Conservation (phyloP, 257 asterid species). For the Paulownia fortunei region DNA sequence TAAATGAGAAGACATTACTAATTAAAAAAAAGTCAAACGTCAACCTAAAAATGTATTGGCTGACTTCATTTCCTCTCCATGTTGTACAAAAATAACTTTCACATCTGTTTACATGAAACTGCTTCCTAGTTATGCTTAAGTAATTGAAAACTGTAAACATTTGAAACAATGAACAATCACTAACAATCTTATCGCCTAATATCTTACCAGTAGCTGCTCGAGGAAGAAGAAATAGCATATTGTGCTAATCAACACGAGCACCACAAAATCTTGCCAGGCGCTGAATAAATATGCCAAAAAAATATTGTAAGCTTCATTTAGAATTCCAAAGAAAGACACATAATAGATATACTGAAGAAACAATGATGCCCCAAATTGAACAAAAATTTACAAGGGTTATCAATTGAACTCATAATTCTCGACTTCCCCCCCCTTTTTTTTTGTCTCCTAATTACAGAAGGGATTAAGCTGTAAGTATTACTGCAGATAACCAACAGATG, state of each 20-base stretch:
- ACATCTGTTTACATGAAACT: background rate
- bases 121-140: background rate
- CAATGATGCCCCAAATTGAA: background rate
- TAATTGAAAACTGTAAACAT: slow-evolving; percentile 12
- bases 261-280: slow-evolving; percentile 98
- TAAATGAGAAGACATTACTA: slow-evolving; percentile 20
- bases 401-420: slow-evolving; percentile 2
- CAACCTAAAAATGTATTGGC: background rate
- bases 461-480: background rate
- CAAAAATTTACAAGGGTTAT: background rate
- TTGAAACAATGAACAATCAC: background rate
- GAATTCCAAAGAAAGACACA: background rate
- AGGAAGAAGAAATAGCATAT: slow-evolving; percentile 96
- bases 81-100: background rate
- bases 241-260: slow-evolving; percentile 89
- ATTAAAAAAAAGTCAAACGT: background rate
- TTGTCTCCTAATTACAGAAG: background rate
- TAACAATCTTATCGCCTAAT: slow-evolving; percentile 5
- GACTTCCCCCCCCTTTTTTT: background rate
- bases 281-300: slow-evolving; percentile 44
- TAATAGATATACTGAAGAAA: background rate
- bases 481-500: background rate
- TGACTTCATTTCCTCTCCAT: background rate
- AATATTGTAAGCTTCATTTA: slow-evolving; percentile 28
- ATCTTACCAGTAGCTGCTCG: slow-evolving; percentile 88